Evolutionary conservation across 108 stramenopile genomes (phyloP), one percentile per base, ranked within the genome.

Genomic region (Skeletonema menzelii): DNA sequence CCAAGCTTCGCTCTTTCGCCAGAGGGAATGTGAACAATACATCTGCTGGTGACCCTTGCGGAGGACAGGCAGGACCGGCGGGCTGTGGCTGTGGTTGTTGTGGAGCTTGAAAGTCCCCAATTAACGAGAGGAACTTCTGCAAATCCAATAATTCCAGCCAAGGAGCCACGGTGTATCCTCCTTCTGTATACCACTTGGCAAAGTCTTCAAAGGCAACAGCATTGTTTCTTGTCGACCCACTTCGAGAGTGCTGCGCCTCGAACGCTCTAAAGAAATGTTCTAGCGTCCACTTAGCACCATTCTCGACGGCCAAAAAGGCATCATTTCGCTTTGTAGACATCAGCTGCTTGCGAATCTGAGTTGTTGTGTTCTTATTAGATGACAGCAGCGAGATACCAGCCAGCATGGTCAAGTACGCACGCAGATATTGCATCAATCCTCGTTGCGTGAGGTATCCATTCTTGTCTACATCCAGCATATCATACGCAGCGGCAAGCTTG

Each of bases 111-210:
- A 76, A 73, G 27, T 85, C 86, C 28, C 75, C 71, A 53, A 94
- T 79, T 49, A 96, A 67, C 3, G 86, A 79, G 10, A 92, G 72
- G 17, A 96, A 72, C 69, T 97, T 97, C 38, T 84, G 82, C 59
- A 95, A 85, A 76, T 95, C 96, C 53, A 97, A 76, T 22, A 97
- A 87, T 71, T 97, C 96, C 31, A 97, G 75, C 96, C 96, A 97
- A 22, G 96, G 92, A 19, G 94, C 93, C 65, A 93, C 83, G 47
- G 84, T 86, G 76, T 86, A 97, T 14, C 96, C 96, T 19, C 93
- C 93, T 11, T 77, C 73, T 12, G 89, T 93, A 71, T 97, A 97
- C 96, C 96, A 97, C 14, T 77, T 73, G 32, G 96, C 96, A 84
- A 97, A 95, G 34, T 82, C 79, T 37, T 94, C 93, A 71, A 97